Conservation (phyloP, 2,329 filamentous ascomycete genomes). For the Fusarium sp. region DNA sequence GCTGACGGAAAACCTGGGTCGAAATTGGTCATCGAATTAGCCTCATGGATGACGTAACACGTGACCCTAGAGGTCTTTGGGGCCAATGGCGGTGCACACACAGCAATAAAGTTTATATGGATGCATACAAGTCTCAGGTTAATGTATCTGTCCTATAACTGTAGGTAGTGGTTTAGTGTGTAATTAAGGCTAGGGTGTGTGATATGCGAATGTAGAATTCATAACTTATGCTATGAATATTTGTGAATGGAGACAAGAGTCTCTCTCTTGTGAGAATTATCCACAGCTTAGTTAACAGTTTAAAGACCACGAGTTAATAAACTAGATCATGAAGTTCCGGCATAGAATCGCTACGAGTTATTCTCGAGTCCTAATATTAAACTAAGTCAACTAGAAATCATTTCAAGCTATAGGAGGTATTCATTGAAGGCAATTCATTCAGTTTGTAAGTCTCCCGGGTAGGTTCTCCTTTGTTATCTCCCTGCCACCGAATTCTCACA, state of each 20-base stretch:
- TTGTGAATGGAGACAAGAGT: neutral
- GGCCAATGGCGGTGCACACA: neutral
- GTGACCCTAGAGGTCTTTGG: neutral
- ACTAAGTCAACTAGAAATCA: neutral
- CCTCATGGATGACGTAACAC: neutral
- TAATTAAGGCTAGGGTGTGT: neutral
- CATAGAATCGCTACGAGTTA: neutral
- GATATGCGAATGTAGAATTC: neutral
- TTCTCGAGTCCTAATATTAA: neutral
- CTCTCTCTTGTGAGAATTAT: neutral
- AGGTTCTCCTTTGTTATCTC: neutral
- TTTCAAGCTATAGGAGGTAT: neutral
- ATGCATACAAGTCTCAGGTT: neutral
- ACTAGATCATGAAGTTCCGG: accelerated
- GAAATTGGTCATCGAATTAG: neutral
- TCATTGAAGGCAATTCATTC: no score
- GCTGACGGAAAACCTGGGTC: neutral
- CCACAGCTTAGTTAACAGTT: neutral
- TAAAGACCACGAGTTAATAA: neutral
- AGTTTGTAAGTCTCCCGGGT: neutral
- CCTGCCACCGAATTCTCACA: neutral
- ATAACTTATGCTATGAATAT: neutral
- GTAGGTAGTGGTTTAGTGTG: no score
- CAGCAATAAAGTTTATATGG: neutral
- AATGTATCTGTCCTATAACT: neutral